Evolutionary conservation across 2,329 filamentous ascomycete species (phyloP).

Genomic region (Neurospora crassa): DNA sequence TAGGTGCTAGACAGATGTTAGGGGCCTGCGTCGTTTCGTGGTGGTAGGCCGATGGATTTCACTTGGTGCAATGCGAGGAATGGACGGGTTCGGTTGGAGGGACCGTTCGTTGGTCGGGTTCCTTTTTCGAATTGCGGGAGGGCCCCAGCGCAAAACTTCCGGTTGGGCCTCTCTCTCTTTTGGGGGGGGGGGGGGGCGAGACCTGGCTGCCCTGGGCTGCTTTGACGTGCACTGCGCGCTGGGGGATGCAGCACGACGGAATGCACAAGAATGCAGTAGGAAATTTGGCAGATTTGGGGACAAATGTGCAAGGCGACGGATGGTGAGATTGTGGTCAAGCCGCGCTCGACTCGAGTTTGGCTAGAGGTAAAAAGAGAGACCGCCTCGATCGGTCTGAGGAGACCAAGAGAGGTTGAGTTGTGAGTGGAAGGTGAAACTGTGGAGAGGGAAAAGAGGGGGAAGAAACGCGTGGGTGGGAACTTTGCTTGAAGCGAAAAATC

Average conservation of each 20-base stretch:
- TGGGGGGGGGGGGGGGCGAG: background rate
- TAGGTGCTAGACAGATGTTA: background rate
- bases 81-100: background rate
- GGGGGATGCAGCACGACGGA: background rate
- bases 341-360: background rate
- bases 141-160: background rate
- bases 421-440: background rate
- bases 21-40: background rate
- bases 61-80: background rate
- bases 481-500: background rate
- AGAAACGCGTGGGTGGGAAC: background rate
- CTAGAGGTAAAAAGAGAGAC: background rate
- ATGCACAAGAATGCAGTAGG: background rate
- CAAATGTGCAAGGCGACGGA: background rate
- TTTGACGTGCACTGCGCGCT: background rate
- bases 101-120: background rate
- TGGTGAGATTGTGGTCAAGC: background rate
- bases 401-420: background rate
- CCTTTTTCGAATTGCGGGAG: background rate
- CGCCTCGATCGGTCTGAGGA: background rate
- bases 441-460: background rate
- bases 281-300: background rate
- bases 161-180: background rate
- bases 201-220: background rate
- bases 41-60: background rate